Evolutionary conservation across 2,329 filamentous ascomycete genomes (phyloP).

Genomic region (Aureobasidium leucospermi): DNA sequence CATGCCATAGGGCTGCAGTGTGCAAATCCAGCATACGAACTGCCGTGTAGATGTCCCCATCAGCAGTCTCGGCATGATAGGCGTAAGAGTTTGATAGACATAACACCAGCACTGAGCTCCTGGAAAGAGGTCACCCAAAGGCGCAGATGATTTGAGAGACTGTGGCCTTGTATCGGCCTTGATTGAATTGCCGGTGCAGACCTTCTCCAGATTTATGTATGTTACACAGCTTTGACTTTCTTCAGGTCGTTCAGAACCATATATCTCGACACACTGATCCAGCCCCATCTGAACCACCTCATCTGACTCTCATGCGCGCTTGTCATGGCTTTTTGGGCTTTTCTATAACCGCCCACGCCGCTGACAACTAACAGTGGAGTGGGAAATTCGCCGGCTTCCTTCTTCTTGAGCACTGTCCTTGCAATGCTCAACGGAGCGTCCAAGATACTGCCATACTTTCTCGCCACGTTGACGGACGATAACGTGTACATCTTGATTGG

Average conservation of each 20-base stretch:
- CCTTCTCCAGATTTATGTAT: too few relatives aligned
- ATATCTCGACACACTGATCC: conserved; percentile 85
- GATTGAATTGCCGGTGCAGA: too few relatives aligned
- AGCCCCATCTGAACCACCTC: conserved; percentile 96
- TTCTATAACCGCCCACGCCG: conserved; percentile 54
- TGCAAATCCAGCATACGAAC: neutral
- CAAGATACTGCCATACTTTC: conserved; percentile 75
- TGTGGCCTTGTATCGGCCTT: too few relatives aligned
- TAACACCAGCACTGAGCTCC: too few relatives aligned
- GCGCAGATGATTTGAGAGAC: too few relatives aligned
- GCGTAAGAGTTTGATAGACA: too few relatives aligned
- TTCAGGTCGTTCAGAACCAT: conserved; percentile 91
- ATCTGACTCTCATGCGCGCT: conserved; percentile 89
- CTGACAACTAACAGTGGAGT: conserved; percentile 63
- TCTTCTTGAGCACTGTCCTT: conserved; percentile 40
- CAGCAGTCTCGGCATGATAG: neutral
- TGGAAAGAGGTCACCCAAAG: too few relatives aligned
- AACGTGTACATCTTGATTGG: conserved; percentile 84
- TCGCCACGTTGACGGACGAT: conserved; percentile 59
- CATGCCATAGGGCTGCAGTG: conserved; percentile 6
- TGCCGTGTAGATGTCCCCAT: conserved; percentile 3
- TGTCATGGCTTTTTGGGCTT: conserved; percentile 81
- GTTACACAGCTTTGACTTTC: conserved; percentile 42
- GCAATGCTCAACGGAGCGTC: conserved; percentile 65
- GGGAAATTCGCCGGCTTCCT: conserved; percentile 48